Conservation (phyloP, 2,329 filamentous ascomycete genomes). For the Alternaria sp. region DNA sequence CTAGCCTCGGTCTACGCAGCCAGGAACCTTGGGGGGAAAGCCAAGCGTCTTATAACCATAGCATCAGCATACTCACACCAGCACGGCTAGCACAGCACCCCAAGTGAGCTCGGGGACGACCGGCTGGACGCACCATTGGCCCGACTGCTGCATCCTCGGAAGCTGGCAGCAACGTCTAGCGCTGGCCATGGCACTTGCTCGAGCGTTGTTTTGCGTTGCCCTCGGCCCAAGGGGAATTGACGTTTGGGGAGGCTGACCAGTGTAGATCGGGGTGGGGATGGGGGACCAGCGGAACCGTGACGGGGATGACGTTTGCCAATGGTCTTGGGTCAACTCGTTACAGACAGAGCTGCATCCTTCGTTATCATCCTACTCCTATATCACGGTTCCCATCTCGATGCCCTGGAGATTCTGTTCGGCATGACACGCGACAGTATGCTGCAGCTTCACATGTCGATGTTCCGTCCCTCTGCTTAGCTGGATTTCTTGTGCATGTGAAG, state of each 20-base stretch:
- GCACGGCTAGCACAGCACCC: constrained; percentile 15
- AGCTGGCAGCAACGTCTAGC: constrained; percentile 17
- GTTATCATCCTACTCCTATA: background rate
- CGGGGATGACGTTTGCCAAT: constrained; percentile 47
- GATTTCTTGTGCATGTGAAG: constrained; percentile 38
- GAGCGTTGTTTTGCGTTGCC: constrained; percentile 20
- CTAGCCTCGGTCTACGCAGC: constrained; percentile 26
- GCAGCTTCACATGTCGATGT: constrained; percentile 40
- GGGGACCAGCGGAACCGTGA: constrained; percentile 32
- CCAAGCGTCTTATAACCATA: constrained; percentile 42
- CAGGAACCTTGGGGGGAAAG: constrained; percentile 16
- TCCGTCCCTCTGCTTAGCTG: constrained; percentile 11
- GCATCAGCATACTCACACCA: constrained; percentile 13
- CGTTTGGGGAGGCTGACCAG: constrained; percentile 21
- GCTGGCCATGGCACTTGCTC: constrained; percentile 4
- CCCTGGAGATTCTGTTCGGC: background rate
- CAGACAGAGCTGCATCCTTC: constrained; percentile 1
- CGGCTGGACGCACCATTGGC: constrained; percentile 46
- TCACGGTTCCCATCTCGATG: background rate
- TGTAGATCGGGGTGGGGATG: constrained; percentile 30
- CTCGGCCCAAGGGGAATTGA: constrained; percentile 44
- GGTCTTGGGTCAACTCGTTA: constrained; percentile 23
- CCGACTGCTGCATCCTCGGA: constrained; percentile 42
- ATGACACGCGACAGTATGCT: constrained; percentile 27
- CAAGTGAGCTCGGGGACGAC: constrained; percentile 33